These are phyloP conservation scores for Viola odorata DNA, from an alignment of 345 rosid species.

Conservation along the genomic window DNA sequence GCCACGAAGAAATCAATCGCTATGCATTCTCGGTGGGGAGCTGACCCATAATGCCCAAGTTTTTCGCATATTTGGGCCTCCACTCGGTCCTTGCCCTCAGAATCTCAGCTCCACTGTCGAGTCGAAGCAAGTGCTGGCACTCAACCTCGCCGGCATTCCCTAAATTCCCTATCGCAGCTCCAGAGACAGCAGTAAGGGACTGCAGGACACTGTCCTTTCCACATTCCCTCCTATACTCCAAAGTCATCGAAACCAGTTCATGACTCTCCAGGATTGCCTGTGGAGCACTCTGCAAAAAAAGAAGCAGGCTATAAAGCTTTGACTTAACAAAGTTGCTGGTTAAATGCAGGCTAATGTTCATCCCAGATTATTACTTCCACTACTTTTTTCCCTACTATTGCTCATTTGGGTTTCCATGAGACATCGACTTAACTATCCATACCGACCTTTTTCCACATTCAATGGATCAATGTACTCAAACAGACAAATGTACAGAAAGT, in stretches of 20 bases:
- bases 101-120: conserved; percentile 80
- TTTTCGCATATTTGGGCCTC: conserved; percentile 51
- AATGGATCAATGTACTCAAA: no score
- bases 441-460: no score
- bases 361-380: no score
- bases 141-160: conserved; percentile 46
- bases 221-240: conserved; percentile 96
- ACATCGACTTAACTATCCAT: no score
- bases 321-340: no score
- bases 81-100: conserved; percentile 86
- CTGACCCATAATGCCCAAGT: conserved; percentile 27
- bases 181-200: conserved; percentile 73
- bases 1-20: conserved; percentile 3
- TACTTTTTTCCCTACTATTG: no score
- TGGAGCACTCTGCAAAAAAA: conserved; percentile 70
- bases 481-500: no score
- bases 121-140: conserved; percentile 91
- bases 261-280: conserved; percentile 70
- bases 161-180: conserved; percentile 29
- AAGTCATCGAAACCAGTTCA: conserved; percentile 66
- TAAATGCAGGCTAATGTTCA: no score
- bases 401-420: no score
- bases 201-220: conserved; percentile 87
- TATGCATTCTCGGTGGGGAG: conserved; percentile 35
- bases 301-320: neutral